phyloP scores from a whole-genome alignment of 129 eudicot species.

The Oenanthe sinensis region DNA sequence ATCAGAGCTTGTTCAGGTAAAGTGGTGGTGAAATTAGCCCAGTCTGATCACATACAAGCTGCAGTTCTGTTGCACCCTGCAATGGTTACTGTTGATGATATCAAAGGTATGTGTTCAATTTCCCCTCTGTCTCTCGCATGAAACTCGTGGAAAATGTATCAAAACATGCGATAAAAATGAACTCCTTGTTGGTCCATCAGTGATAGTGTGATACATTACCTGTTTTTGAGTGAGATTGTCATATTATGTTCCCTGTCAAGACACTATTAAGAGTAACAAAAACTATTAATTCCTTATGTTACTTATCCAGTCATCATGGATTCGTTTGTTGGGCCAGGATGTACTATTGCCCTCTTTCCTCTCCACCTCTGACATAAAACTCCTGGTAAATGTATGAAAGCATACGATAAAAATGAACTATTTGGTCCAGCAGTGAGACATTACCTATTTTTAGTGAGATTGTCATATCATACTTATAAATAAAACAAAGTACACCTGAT shows the following conservation, averaged over 20 bases:
- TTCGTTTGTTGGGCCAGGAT: neutral
- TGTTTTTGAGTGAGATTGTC: neutral
- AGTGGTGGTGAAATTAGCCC: slow-evolving; percentile 33
- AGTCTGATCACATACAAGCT: slow-evolving; percentile 33
- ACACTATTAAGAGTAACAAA: neutral
- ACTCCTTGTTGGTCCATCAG: neutral
- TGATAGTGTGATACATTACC: neutral
- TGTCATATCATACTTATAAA: too few relatives aligned
- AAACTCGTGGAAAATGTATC: neutral
- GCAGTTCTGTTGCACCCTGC: slow-evolving; percentile 46
- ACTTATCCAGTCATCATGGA: neutral
- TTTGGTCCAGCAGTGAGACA: too few relatives aligned
- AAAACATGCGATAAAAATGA: neutral
- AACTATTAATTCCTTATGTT: neutral
- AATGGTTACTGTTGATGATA: slow-evolving; percentile 33
- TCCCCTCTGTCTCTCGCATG: neutral
- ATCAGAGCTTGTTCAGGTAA: slow-evolving; percentile 27
- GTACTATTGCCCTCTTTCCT: neutral
- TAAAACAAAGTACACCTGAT: too few relatives aligned
- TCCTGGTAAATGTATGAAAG: too few relatives aligned
- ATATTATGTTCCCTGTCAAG: neutral
- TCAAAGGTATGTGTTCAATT: slow-evolving; percentile 26
- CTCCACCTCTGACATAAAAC: too few relatives aligned
- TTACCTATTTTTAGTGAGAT: too few relatives aligned
- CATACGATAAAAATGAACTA: too few relatives aligned